Base-by-base conservation (phyloP, 164 flowering plant genomes). In the Magnolia officinalis region DNA sequence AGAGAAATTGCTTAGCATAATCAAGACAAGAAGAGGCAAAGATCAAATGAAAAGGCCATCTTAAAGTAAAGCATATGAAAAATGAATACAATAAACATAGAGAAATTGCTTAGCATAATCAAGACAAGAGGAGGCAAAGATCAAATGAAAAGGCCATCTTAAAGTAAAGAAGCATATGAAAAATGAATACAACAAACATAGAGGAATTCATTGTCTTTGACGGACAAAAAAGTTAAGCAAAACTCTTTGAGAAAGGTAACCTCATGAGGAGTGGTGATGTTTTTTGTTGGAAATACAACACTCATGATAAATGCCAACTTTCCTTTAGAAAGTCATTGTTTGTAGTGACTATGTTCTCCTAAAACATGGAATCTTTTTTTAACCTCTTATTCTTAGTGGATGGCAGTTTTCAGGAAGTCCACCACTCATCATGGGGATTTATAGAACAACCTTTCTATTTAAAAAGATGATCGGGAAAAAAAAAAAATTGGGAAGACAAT, bases 1-100 rank as follows among this genome's bases (percentile, higher is more conserved):
- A 78, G 74, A 74, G 55, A 71, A 61, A 55, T 20, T 65, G 24
- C 18, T 74, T 63, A 74, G 74, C 71, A 78, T 55, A 23, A 29
- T 31, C 20, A 8, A 31, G 31, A 29, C 78, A 59, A 69, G 2
- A 52, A 59, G 11, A 69, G 74, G 19, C 26, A 13, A 23, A 67
- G 61, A 55, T 55, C 61, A 55, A 55, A 55, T 16, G 13, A 55
- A 10, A 55, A 55, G 11, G 6, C 45, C 45, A 37, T 37, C 45
- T 37, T 37, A 37, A 65, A 24, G 26, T 31, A 67, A 26, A 31
- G 14, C 19, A 67, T 24, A 29, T 31, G 31, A 26, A 14, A 67
- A 67, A 55, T 55, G 61, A 8, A 55, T 55, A 16, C 6, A 37
- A 4, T 5, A 55, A 52, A 55, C 13, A 55, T 55, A 6, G 18